Evolutionary conservation across 768 basidiomycete species (phyloP).

Genomic region (Rhodotorula babjevae): DNA sequence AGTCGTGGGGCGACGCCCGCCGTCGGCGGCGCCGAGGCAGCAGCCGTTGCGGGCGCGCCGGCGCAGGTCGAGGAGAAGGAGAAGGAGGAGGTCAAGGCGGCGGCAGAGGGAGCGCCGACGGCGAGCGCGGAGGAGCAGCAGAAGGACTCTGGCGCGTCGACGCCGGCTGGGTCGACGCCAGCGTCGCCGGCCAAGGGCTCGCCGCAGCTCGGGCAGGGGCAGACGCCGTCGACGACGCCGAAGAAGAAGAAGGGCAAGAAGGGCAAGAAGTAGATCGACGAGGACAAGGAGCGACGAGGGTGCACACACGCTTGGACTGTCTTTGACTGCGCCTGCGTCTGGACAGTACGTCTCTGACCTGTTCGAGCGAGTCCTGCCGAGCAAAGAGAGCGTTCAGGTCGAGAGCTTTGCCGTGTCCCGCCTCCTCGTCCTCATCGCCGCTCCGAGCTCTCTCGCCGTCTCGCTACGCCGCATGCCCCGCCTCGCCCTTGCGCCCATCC

Average conservation of each 20-base stretch:
- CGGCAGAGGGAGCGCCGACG: background rate
- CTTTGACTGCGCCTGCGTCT: too few relatives aligned
- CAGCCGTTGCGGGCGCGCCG: background rate
- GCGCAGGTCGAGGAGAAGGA: background rate
- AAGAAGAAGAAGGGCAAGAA: constrained; percentile 33
- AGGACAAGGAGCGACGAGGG: background rate
- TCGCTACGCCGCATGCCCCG: constrained; percentile 10
- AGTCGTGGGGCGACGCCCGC: background rate
- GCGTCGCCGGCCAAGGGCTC: background rate
- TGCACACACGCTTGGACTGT: background rate
- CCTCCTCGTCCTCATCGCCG: background rate
- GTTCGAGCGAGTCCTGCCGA: too few relatives aligned
- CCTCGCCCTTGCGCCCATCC: background rate
- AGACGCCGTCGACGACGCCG: constrained; percentile 3
- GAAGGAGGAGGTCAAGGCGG: background rate
- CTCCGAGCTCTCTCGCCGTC: background rate
- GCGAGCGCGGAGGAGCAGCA: background rate
- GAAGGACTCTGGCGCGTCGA: background rate
- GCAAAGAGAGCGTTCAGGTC: too few relatives aligned
- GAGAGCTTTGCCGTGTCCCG: background rate
- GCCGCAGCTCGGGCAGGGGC: background rate
- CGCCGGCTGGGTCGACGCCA: background rate
- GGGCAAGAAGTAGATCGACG: constrained; percentile 13
- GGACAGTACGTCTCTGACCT: too few relatives aligned
- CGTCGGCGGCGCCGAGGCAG: background rate